Conservation (phyloP, 495 filamentous ascomycete genomes). For the Lasiosphaeria hispida region DNA sequence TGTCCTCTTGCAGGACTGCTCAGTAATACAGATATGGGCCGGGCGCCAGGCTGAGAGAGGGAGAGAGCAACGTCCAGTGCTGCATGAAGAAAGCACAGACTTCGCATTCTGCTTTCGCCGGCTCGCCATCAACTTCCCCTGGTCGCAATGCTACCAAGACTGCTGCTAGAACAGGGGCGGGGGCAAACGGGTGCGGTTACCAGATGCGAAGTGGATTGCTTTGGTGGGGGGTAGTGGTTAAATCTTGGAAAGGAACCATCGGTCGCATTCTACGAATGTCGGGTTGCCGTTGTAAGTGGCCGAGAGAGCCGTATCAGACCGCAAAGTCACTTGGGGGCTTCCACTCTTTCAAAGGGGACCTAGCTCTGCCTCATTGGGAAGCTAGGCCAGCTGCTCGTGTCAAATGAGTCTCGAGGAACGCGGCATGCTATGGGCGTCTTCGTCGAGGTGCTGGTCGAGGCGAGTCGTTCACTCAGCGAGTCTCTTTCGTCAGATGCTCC, state of each 20-base stretch:
- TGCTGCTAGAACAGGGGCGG: neutral
- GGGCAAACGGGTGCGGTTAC: too few species aligned
- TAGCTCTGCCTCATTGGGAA: neutral
- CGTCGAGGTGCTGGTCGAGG: too few species aligned
- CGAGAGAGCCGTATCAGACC: constrained; percentile 1
- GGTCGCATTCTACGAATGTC: neutral
- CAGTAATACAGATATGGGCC: too few species aligned
- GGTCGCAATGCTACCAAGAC: neutral
- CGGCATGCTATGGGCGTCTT: too few species aligned
- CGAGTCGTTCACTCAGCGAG: too few species aligned
- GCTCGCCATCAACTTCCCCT: too few species aligned
- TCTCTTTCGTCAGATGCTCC: too few species aligned
- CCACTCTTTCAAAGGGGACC: too few species aligned
- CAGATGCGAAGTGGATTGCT: neutral
- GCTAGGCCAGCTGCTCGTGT: too few species aligned
- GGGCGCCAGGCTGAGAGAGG: too few species aligned
- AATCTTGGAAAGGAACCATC: neutral
- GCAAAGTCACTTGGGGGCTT: neutral
- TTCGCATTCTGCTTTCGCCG: neutral
- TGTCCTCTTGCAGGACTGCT: too few species aligned
- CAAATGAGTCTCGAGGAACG: too few species aligned
- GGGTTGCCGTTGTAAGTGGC: neutral
- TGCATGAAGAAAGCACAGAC: constrained; percentile 2
- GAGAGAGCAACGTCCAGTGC: neutral
- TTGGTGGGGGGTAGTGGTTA: constrained; percentile 1